These are phyloP conservation scores for Camellia lanceoleosa DNA, from an alignment of 148 eudicot genomes.

Conservation along the genomic window DNA sequence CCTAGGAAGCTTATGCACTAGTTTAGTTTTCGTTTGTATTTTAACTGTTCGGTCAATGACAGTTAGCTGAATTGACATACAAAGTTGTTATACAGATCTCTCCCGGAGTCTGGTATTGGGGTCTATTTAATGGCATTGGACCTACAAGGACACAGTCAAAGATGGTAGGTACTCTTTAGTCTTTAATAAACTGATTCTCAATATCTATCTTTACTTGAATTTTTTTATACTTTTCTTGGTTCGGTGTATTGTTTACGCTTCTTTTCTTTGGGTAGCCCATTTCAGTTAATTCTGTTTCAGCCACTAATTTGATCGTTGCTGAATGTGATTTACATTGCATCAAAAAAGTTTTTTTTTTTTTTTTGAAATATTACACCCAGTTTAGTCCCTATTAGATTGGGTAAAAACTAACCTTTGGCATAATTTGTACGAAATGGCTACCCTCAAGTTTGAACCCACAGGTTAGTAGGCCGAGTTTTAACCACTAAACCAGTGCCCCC, in stretches of 20 bases:
- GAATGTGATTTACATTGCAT: not conserved
- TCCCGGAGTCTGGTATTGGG: conserved; percentile 86
- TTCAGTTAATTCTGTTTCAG: not conserved
- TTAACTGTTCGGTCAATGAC: conserved; percentile 3
- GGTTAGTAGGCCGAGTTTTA: too few relatives aligned
- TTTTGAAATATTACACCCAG: too few relatives aligned
- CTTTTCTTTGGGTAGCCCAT: not conserved
- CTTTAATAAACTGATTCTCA: not conserved
- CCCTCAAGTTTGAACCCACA: too few relatives aligned
- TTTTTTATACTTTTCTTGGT: not conserved
- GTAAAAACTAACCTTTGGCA: too few relatives aligned
- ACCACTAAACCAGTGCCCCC: too few relatives aligned
- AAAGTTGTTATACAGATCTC: conserved; percentile 54
- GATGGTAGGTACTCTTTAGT: conserved; percentile 49
- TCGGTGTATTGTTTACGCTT: not conserved
- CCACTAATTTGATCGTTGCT: not conserved
- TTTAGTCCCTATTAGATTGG: too few relatives aligned
- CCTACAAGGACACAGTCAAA: conserved; percentile 76
- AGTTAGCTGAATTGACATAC: conserved; percentile 18
- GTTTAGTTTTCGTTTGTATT: not conserved
- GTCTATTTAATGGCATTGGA: conserved; percentile 91
- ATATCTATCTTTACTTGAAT: not conserved
- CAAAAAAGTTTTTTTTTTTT: not conserved
- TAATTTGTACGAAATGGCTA: too few relatives aligned
- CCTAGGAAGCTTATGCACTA: not conserved